Base-by-base conservation (phyloP, 2,329 filamentous ascomycete species). In the Peltaster fructicola region DNA sequence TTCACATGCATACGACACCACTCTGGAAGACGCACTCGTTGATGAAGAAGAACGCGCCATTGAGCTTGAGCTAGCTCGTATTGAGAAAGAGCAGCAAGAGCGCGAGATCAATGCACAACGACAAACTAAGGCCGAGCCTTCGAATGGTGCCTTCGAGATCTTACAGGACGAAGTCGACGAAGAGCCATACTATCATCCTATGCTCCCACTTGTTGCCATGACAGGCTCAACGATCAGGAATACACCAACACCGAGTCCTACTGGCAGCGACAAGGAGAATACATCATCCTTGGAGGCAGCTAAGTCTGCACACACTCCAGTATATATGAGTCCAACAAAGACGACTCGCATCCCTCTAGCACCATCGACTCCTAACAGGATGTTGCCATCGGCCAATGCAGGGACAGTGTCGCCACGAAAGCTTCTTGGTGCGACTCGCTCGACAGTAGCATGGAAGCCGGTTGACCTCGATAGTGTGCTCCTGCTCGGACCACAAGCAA, bases 401-500 rank as follows among this genome's bases (percentile, higher is more conserved):
- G 30, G 20, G 16, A 20, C 27, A 11, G 22, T 34, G 20, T 50
- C 36, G 25, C 53, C 31, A 44, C 51, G 32, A 38, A 63, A 61
- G 43, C 56, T 61, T 13, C 54, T 56, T 0, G 51, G 70, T 5
- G 54, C 53, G 5, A 52, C 58, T 2, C 48, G 56, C 5, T 67
- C 64, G 1, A 59, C 65, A 0, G 45, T 50, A 10, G 57, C 71
- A 0, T 95, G 85, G 85, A 63, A 61, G 4, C 59, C 76, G 0
- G 61, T 76, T 3, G 79, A 92, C 38, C 59, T 92, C 3, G 84
- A 93, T 15, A 54, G 63, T 2, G 56, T 88, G 2, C 72, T 88
- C 27, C 40, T 55, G 7, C 43, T 45, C 46, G 59, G 44, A 40
- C 54, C 57, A 1, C 34, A 40, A 14, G 23, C 40, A 16, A 38